Percentiles rank a stretch among this genome's conserved stretches.
Evolutionary conservation across 139 green algal species (phyloP).

Genomic region (Chlorella sp.): DNA sequence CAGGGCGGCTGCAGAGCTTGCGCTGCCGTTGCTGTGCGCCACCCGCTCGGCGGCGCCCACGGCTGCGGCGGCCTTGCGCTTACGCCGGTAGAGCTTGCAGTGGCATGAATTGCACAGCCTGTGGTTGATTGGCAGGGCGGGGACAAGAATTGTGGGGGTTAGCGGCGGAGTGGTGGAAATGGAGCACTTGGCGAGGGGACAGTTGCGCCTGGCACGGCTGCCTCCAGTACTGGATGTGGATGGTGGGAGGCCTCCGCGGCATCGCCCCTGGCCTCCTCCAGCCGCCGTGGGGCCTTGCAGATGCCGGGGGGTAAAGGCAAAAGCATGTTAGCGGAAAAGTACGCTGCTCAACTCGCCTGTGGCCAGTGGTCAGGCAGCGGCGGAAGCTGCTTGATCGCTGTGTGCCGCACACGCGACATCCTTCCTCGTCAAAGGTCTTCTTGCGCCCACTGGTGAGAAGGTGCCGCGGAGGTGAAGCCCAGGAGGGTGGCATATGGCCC

Average conservation of each 20-base stretch:
- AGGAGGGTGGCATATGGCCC: background rate
- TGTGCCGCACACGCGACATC: background rate
- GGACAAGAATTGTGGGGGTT: background rate
- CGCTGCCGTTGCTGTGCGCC: background rate
- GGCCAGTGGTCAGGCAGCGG: background rate
- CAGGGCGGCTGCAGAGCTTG: background rate
- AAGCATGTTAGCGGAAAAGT: too few species aligned
- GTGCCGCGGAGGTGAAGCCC: background rate
- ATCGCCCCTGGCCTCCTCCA: background rate
- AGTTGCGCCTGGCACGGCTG: too few species aligned
- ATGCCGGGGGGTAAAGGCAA: too few species aligned
- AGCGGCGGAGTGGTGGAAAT: background rate
- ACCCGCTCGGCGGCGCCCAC: background rate
- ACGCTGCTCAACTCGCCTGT: background rate
- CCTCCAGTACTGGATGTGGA: background rate
- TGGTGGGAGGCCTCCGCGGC: background rate
- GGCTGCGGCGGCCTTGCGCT: background rate
- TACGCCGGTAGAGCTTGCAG: slow-evolving; percentile 13
- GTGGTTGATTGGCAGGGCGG: too few species aligned
- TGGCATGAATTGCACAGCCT: slow-evolving; percentile 31
- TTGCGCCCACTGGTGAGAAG: background rate
- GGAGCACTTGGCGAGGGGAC: background rate
- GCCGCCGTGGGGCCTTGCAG: too few species aligned
- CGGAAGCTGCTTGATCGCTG: background rate
- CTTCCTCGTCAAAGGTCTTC: background rate